Conservation (phyloP, 768 basidiomycete genomes). For the Boletus speciosus region DNA sequence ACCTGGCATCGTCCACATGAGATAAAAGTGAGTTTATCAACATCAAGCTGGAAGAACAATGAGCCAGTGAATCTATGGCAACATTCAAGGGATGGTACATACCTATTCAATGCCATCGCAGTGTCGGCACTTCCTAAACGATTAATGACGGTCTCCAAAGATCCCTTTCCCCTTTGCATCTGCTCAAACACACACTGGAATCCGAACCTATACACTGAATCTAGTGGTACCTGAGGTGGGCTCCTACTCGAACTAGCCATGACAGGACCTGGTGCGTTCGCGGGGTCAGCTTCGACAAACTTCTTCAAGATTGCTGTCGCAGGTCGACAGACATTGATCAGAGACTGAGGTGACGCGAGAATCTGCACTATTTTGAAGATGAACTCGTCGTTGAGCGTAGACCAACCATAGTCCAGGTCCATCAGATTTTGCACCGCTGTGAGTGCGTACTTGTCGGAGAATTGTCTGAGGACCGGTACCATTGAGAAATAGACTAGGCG, state of each 20-base stretch:
- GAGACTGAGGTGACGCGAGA: conserved; percentile 67
- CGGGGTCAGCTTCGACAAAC: conserved; percentile 82
- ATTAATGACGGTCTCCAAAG: conserved; percentile 80
- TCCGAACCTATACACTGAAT: conserved; percentile 81
- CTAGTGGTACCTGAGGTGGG: conserved; percentile 52
- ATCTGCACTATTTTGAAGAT: conserved; percentile 77
- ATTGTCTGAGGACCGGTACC: conserved; percentile 4
- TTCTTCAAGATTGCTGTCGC: conserved; percentile 88
- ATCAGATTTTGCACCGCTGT: conserved; percentile 84
- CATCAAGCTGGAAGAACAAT: conserved; percentile 63
- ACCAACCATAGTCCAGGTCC: conserved; percentile 85
- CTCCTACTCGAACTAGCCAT: conserved; percentile 58
- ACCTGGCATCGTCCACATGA: conserved; percentile 71
- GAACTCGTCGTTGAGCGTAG: conserved; percentile 64
- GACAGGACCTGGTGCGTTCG: conserved; percentile 56
- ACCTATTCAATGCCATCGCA: conserved; percentile 83
- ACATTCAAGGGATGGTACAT: conserved; percentile 5
- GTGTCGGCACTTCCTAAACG: conserved; percentile 80
- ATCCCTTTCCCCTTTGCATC: conserved; percentile 66
- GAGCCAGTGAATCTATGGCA: conserved; percentile 1
- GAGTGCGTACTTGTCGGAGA: conserved; percentile 64
- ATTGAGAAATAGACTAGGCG: neutral
- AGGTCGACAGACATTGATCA: conserved; percentile 88
- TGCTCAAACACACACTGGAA: conserved; percentile 79
- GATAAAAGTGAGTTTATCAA: conserved; percentile 82